Evolutionary conservation across 2,329 filamentous ascomycete species (phyloP).

Genomic region (Bretziella fagacearum): DNA sequence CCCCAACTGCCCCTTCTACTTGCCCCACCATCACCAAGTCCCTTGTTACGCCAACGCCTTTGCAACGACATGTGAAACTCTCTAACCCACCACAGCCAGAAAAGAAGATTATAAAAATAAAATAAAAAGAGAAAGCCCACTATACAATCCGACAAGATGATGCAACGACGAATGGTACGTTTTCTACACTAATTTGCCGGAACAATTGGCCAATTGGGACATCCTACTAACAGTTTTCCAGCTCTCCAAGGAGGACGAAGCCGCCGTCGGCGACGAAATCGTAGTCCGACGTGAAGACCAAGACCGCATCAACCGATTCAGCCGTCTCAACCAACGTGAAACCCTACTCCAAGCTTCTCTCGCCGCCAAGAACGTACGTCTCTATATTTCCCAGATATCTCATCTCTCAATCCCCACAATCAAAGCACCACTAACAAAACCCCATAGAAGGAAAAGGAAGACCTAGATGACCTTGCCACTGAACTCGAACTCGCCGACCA

Average conservation of each 20-base stretch:
- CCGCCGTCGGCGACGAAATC: conserved; percentile 59
- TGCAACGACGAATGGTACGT: conserved; percentile 48
- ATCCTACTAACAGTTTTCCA: no score
- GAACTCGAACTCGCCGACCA: conserved; percentile 93
- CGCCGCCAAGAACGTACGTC: conserved; percentile 57
- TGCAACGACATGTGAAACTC: no score
- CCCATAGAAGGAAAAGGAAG: conserved; percentile 87
- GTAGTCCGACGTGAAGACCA: conserved; percentile 94
- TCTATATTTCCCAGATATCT: rapidly evolving
- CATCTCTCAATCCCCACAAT: background rate
- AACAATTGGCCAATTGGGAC: background rate
- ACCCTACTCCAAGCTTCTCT: conserved; percentile 63
- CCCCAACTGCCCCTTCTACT: background rate
- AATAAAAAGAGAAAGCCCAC: no score
- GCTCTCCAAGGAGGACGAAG: conserved; percentile 91
- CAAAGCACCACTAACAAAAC: background rate
- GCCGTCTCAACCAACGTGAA: conserved; percentile 78
- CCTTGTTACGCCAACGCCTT: no score
- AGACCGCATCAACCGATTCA: conserved; percentile 98
- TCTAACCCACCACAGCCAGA: no score
- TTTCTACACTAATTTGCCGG: background rate
- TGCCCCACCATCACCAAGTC: background rate
- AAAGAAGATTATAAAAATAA: no score
- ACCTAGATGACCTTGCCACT: conserved; percentile 77
- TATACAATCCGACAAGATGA: conserved; percentile 21